Conservation (phyloP, 345 rosid genomes). For the Melaleuca alternifolia region DNA sequence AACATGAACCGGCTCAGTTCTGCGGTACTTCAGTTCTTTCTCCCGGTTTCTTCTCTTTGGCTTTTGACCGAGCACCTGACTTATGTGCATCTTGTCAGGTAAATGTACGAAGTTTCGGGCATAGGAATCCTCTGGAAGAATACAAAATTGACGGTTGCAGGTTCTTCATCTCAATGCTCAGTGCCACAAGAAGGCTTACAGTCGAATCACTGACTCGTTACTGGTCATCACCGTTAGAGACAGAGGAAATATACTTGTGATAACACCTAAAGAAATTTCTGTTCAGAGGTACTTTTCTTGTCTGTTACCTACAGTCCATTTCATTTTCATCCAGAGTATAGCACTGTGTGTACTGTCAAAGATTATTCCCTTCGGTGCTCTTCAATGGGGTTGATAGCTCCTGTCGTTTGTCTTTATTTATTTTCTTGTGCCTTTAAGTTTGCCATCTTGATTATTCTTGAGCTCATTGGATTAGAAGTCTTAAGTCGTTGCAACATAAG, state of each 20-base stretch:
- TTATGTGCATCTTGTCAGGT: slow-evolving; percentile 36
- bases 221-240: slow-evolving; percentile 79
- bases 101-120: slow-evolving; percentile 89
- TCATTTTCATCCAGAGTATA: neutral
- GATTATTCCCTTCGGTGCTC: neutral
- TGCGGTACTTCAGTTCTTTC: slow-evolving; percentile 38
- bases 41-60: neutral
- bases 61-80: neutral
- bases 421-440: neutral
- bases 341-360: neutral
- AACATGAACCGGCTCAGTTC: slow-evolving; percentile 93
- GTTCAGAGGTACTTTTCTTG: neutral
- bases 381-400: neutral
- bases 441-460: neutral
- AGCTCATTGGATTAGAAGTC: neutral
- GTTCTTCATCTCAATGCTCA: slow-evolving; percentile 93
- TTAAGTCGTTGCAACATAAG: neutral
- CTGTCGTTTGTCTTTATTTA: neutral
- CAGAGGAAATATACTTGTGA: slow-evolving; percentile 40
- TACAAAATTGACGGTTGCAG: slow-evolving; percentile 94
- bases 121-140: slow-evolving; percentile 96
- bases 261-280: neutral
- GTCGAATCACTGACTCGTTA: slow-evolving; percentile 67
- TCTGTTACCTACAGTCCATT: neutral
- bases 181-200: slow-evolving; percentile 80